Base-by-base conservation (phyloP, 768 basidiomycete genomes). In the Hericium coralloides region DNA sequence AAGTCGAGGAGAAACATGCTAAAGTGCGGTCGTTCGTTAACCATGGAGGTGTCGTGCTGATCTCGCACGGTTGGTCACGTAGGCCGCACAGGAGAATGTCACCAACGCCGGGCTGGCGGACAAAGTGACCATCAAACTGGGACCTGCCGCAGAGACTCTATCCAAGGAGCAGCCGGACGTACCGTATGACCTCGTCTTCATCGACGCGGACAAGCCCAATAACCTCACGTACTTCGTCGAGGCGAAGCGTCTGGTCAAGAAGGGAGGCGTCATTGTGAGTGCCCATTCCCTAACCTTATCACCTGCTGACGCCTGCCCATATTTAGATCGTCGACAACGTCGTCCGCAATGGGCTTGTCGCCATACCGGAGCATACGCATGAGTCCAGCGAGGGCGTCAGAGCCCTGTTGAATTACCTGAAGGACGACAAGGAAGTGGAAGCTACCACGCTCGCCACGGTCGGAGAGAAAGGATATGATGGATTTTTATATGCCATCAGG, bases 111-210 rank as follows among this genome's bases (percentile, higher is more conserved):
- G 81, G 1, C 66, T 87, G 7, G 66, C 73, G 5, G 58, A 66
- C 48, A 80, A 80, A 65, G 73, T 80, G 43, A 67, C 76, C 25
- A 67, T 85, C 38, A 70, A 81, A 47, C 67, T 79, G 36, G 84
- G 82, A 0, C 72, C 76, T 37, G 85, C 81, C 1, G 68, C 70
- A 3, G 77, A 82, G 4, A 75, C 78, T 0, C 71, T 88, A 45
- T 69, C 68, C 22, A 72, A 69, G 45, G 68, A 87, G 36, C 69
- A 74, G 7, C 67, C 82, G 7, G 74, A 75, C 10, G 67, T 69
- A 4, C 77, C 76, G 1, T 87, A 84, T 66, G 86, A 88, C 66
- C 67, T 89, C 18, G 74, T 75, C 2, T 89, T 88, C 73, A 84
- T 87, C 59, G 86, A 88, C 68, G 87, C 85, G 7, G 83, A 87